Conservation (phyloP, 2,329 filamentous ascomycete genomes). For the Colletotrichum neosansevieriae region DNA sequence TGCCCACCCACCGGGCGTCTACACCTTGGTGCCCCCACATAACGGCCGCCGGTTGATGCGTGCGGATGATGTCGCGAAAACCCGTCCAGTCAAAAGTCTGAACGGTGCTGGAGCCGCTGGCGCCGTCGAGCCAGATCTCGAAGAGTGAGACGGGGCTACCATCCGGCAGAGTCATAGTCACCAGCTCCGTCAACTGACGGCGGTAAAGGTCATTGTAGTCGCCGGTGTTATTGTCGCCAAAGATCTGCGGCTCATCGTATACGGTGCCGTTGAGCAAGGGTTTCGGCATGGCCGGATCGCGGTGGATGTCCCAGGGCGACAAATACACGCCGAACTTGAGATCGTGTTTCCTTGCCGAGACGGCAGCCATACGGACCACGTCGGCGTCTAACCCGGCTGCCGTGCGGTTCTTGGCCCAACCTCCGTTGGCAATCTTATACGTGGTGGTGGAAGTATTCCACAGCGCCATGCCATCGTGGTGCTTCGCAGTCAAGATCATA, state of each 20-base stretch:
- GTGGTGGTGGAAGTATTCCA: slow-evolving; percentile 51
- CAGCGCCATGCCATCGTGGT: slow-evolving; percentile 52
- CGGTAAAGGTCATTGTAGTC: neutral
- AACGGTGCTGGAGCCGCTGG: slow-evolving; percentile 46
- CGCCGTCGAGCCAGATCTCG: slow-evolving; percentile 50
- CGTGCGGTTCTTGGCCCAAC: slow-evolving; percentile 44
- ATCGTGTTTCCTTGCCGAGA: slow-evolving; percentile 48
- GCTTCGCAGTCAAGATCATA: slow-evolving; percentile 52
- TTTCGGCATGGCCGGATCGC: slow-evolving; percentile 52
- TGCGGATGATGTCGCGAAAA: slow-evolving; percentile 47
- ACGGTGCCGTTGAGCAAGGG: slow-evolving; percentile 37
- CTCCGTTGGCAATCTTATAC: slow-evolving; percentile 45
- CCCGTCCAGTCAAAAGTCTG: slow-evolving; percentile 48
- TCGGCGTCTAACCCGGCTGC: slow-evolving; percentile 46
- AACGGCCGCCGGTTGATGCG: neutral
- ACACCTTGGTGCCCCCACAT: neutral
- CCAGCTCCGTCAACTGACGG: neutral
- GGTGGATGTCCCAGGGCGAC: slow-evolving; percentile 53
- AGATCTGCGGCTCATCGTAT: slow-evolving; percentile 25
- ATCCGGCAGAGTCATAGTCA: neutral
- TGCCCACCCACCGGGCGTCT: slow-evolving; percentile 48
- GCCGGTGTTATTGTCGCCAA: accelerated
- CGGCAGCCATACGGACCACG: slow-evolving; percentile 49
- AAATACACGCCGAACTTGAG: slow-evolving; percentile 51
- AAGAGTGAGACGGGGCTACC: slow-evolving; percentile 43